Percentiles rank a stretch among this genome's conserved stretches.
Conservation (phyloP, 1,284 basidiomycete species). For the Ceratobasidium theobromae region DNA sequence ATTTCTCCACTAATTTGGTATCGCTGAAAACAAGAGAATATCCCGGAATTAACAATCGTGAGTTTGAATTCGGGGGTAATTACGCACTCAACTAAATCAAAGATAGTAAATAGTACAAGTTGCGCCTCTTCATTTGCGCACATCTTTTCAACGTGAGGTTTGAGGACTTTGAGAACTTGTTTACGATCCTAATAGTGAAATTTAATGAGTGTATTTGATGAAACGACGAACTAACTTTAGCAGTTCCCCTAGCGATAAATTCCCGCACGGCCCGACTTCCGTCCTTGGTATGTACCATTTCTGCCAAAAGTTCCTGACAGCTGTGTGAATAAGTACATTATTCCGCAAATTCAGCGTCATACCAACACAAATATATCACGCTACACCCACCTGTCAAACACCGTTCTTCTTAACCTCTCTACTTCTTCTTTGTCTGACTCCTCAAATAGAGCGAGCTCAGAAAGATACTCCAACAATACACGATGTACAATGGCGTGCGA, state of each 20-base stretch:
- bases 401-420: slow-evolving; percentile 57
- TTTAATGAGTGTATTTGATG: background rate
- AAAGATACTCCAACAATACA: slow-evolving; percentile 73
- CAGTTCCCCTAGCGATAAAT: slow-evolving; percentile 74
- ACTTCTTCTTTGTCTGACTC: slow-evolving; percentile 56
- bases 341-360: too few species aligned
- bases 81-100: slow-evolving; percentile 82
- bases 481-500: slow-evolving; percentile 84
- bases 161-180: slow-evolving; percentile 80
- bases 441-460: slow-evolving; percentile 53
- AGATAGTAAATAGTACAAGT: slow-evolving; percentile 80
- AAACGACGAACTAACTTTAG: slow-evolving; percentile 58
- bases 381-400: slow-evolving; percentile 61
- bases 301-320: slow-evolving; percentile 78
- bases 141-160: slow-evolving; percentile 84
- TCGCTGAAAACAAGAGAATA: slow-evolving; percentile 54
- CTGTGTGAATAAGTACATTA: too few species aligned
- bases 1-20: slow-evolving; percentile 82
- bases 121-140: slow-evolving; percentile 85
- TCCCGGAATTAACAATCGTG: slow-evolving; percentile 11
- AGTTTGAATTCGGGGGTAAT: background rate
- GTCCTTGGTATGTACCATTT: slow-evolving; percentile 90
- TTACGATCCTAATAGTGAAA: slow-evolving; percentile 68
- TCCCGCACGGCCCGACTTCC: slow-evolving; percentile 83
- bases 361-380: background rate